These are phyloP conservation scores for Nemania abortiva DNA, from an alignment of 2,329 filamentous ascomycete species.

Conservation along the genomic window DNA sequence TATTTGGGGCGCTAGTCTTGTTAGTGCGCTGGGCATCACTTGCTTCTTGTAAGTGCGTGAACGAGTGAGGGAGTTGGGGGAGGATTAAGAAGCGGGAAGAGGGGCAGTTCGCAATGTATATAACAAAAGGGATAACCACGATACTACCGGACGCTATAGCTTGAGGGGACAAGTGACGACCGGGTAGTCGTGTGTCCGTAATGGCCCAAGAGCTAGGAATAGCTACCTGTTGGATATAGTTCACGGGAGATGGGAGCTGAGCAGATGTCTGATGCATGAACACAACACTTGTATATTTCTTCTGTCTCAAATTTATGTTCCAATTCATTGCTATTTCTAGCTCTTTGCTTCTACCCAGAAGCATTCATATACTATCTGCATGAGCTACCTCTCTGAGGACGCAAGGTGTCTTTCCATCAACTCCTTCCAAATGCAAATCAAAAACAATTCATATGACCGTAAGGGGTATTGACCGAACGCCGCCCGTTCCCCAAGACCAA, in stretches of 20 bases:
- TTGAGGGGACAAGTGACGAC: neutral
- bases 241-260: conserved; percentile 9
- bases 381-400: neutral
- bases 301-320: conserved; percentile 22
- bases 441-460: conserved; percentile 43
- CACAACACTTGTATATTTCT: conserved; percentile 38
- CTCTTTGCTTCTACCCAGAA: neutral
- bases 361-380: neutral
- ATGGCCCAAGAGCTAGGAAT: neutral
- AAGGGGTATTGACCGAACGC: conserved; percentile 46
- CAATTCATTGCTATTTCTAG: neutral
- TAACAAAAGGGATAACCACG: neutral
- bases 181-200: conserved; percentile 4
- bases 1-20: conserved; percentile 61
- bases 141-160: neutral
- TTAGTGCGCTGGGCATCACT: conserved; percentile 60
- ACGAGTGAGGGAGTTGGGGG: neutral
- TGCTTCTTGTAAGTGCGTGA: conserved; percentile 59
- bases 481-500: conserved; percentile 8
- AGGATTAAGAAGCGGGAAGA: neutral
- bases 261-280: conserved; percentile 33
- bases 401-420: neutral
- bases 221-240: neutral
- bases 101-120: neutral
- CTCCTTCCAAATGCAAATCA: conserved; percentile 20